Evolutionary conservation across 2,329 filamentous ascomycete species (phyloP).

Genomic region (Xylaria sp.): DNA sequence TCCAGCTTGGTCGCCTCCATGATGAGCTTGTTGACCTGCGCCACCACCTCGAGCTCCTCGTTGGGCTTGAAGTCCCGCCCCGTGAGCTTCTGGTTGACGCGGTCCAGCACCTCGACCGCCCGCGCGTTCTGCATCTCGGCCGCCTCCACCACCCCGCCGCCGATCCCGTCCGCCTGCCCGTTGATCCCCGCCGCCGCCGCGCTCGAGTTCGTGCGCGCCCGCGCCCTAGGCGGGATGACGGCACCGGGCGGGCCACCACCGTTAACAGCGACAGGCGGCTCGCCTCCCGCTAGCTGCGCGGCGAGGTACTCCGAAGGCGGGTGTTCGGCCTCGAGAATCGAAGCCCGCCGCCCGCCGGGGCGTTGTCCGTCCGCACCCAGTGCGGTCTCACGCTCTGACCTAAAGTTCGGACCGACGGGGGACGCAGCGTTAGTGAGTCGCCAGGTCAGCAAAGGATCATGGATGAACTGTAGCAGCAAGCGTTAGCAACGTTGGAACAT

Average conservation of each 20-base stretch:
- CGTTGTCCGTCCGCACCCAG: constrained; percentile 53
- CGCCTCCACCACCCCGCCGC: constrained; percentile 46
- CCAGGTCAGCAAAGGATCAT: constrained; percentile 98
- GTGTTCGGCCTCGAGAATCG: constrained; percentile 65
- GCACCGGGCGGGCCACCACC: constrained; percentile 48
- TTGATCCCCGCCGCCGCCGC: constrained; percentile 36
- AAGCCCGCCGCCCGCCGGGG: constrained; percentile 61
- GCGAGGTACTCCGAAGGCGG: constrained; percentile 63
- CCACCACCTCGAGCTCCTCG: constrained; percentile 81
- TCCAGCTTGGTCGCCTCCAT: constrained; percentile 95
- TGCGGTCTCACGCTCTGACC: constrained; percentile 60
- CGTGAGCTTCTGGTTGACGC: constrained; percentile 94
- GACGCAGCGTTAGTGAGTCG: constrained; percentile 71
- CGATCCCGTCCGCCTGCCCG: constrained; percentile 17
- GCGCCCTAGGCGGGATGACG: constrained; percentile 43
- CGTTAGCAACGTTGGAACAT: constrained; percentile 23
- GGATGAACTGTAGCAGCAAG: constrained; percentile 74
- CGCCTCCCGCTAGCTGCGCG: constrained; percentile 39
- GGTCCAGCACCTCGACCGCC: constrained; percentile 85
- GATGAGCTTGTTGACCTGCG: constrained; percentile 93
- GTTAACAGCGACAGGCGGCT: too few species aligned
- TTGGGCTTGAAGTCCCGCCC: constrained; percentile 87
- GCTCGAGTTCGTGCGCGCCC: constrained; percentile 63
- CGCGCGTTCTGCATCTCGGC: constrained; percentile 89
- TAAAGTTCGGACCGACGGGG: constrained; percentile 69